phyloP scores from a whole-genome alignment of 805 yeast genomes.

The Cyberlindnera maritima region DNA sequence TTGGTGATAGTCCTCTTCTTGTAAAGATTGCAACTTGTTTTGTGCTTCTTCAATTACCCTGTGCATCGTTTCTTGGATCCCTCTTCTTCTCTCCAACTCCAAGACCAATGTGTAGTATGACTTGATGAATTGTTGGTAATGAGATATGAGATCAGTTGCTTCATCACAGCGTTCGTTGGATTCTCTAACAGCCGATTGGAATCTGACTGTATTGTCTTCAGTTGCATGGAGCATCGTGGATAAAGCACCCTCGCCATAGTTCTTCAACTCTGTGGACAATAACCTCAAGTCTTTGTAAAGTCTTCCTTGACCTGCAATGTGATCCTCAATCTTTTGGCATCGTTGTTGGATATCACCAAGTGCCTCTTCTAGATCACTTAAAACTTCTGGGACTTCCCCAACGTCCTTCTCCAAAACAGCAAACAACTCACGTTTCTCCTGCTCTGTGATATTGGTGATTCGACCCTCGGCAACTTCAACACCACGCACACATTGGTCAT shows the following conservation, averaged over 20 bases:
- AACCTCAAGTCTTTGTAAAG: conserved; percentile 22
- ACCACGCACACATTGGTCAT: conserved; percentile 69
- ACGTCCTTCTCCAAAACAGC: conserved; percentile 51
- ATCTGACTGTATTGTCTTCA: conserved; percentile 12
- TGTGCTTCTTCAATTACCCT: conserved; percentile 41
- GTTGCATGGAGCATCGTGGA: conserved; percentile 12
- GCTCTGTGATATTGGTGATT: conserved; percentile 24
- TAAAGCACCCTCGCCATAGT: conserved; percentile 24
- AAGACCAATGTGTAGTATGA: conserved; percentile 51
- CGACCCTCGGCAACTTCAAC: conserved; percentile 33
- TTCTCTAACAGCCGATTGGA: conserved; percentile 8
- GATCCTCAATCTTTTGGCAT: conserved; percentile 24
- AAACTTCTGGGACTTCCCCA: conserved; percentile 54
- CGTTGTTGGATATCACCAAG: conserved; percentile 28
- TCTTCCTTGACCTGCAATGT: conserved; percentile 8
- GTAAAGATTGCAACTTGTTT: conserved; percentile 35
- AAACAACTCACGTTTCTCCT: conserved; percentile 38
- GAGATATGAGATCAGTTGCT: conserved; percentile 38
- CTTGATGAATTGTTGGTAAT: conserved; percentile 47
- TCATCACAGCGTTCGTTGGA: conserved; percentile 21
- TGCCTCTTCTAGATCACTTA: conserved; percentile 43
- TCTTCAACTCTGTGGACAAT: conserved; percentile 21
- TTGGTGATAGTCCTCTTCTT: conserved; percentile 41
- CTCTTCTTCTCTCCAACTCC: conserved; percentile 51
- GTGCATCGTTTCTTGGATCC: conserved; percentile 39